These are phyloP conservation scores for Paecilomyces sp. DNA, from an alignment of 2,329 filamentous ascomycete species.

Conservation along the genomic window DNA sequence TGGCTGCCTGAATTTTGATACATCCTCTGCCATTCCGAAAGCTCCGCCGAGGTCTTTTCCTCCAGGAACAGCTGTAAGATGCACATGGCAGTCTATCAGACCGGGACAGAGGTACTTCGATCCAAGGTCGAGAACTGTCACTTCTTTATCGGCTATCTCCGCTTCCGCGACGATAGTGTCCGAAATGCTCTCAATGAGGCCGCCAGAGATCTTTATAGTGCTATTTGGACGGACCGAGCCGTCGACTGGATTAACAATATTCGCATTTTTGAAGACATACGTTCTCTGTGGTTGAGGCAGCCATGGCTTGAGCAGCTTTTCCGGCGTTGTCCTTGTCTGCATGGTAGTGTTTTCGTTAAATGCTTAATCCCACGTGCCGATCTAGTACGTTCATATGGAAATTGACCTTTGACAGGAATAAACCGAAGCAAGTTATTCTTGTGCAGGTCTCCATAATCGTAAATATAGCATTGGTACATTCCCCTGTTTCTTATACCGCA, in stretches of 20 bases:
- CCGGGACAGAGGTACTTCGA: constrained; percentile 45
- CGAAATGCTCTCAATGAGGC: constrained; percentile 23
- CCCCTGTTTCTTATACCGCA: neutral
- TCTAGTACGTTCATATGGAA: neutral
- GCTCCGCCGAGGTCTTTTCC: constrained; percentile 13
- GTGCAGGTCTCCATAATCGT: neutral
- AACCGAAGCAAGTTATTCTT: neutral
- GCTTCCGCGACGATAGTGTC: constrained; percentile 1
- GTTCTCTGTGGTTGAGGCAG: constrained; percentile 11
- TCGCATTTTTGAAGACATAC: constrained; percentile 37
- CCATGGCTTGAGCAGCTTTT: constrained; percentile 16
- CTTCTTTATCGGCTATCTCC: constrained; percentile 5
- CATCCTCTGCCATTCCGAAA: constrained; percentile 7
- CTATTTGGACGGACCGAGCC: constrained; percentile 23
- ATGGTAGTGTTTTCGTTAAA: neutral
- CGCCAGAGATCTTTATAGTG: constrained; percentile 28
- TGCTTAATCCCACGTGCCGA: neutral
- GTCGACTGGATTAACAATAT: constrained; percentile 34
- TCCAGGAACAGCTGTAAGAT: constrained; percentile 42
- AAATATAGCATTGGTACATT: neutral
- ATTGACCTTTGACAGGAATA: neutral
- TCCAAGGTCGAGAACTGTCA: constrained; percentile 30
- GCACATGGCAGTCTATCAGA: constrained; percentile 48
- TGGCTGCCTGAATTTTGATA: constrained; percentile 4
- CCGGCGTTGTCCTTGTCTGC: neutral